These are phyloP conservation scores for Bigelowiella natans DNA, from an alignment of 78 protist species.

Conservation along the genomic window DNA sequence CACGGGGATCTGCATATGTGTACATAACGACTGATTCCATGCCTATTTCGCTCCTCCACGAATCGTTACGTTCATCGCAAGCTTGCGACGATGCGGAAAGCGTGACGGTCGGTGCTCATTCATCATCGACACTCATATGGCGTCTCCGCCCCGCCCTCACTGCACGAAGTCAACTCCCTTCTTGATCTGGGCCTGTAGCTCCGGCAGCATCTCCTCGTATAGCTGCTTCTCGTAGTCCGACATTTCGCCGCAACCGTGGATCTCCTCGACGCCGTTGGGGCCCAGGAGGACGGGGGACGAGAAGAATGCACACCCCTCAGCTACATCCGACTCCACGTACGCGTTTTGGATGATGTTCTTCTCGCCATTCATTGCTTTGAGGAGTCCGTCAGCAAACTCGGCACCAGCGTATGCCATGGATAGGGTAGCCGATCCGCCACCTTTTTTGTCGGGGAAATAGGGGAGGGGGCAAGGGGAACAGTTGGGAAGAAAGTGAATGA, in stretches of 20 bases:
- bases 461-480: too few relatives aligned
- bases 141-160: too few relatives aligned
- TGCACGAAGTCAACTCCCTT: conserved; percentile 23
- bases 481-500: too few relatives aligned
- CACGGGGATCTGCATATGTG: too few relatives aligned
- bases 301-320: conserved; percentile 36
- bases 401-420: conserved; percentile 81
- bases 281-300: conserved; percentile 47
- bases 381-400: conserved; percentile 35
- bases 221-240: conserved; percentile 31
- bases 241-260: conserved; percentile 35
- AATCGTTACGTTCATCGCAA: too few relatives aligned
- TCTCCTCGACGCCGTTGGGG: conserved; percentile 42
- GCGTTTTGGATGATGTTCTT: conserved; percentile 48
- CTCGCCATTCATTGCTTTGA: conserved; percentile 41
- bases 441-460: too few relatives aligned
- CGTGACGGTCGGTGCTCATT: too few relatives aligned
- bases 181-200: conserved; percentile 12
- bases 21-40: too few relatives aligned
- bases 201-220: conserved; percentile 12
- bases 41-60: too few relatives aligned
- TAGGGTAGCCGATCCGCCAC: conserved; percentile 71
- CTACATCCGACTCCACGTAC: conserved; percentile 45
- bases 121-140: too few relatives aligned
- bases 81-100: too few relatives aligned